Conservation (phyloP, 2,329 filamentous ascomycete genomes). For the Cytospora schulzeri region DNA sequence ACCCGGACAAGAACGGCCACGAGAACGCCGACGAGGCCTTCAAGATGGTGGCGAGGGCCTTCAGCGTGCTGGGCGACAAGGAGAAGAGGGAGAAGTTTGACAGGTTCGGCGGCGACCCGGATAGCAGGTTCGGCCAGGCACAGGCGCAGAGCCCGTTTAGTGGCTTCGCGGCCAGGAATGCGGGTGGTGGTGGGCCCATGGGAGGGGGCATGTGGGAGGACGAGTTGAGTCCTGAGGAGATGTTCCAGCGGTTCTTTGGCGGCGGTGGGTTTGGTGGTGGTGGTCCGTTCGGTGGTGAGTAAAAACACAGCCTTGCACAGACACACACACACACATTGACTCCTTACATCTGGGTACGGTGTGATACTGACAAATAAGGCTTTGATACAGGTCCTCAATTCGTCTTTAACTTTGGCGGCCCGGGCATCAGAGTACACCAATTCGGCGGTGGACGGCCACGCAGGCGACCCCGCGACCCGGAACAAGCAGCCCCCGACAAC, state of each 20-base stretch:
- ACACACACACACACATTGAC: not conserved
- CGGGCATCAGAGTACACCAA: conserved; percentile 91
- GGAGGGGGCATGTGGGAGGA: conserved; percentile 75
- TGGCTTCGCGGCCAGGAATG: conserved; percentile 56
- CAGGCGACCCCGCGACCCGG: conserved; percentile 70
- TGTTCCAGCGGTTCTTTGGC: conserved; percentile 97
- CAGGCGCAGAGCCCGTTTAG: conserved; percentile 66
- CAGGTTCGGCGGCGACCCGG: conserved; percentile 87
- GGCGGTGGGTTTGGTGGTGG: conserved; percentile 74
- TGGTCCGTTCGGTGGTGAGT: conserved; percentile 50
- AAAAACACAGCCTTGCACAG: no score
- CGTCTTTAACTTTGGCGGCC: conserved; percentile 92
- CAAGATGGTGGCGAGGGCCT: conserved; percentile 95
- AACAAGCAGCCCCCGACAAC: conserved; percentile 52
- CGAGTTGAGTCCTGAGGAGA: conserved; percentile 92
- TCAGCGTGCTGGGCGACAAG: conserved; percentile 87
- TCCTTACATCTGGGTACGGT: not conserved
- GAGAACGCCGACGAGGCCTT: conserved; percentile 96
- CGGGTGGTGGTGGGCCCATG: conserved; percentile 43
- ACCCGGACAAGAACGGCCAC: conserved; percentile 98
- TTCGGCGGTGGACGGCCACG: conserved; percentile 83
- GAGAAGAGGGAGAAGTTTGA: conserved; percentile 92
- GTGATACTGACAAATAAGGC: conserved; percentile 37
- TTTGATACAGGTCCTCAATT: conserved; percentile 85
- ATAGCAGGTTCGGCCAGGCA: conserved; percentile 75